These are phyloP conservation scores for Tetratostichococcus sp. DNA, from an alignment of 139 green algal genomes.

Conservation along the genomic window DNA sequence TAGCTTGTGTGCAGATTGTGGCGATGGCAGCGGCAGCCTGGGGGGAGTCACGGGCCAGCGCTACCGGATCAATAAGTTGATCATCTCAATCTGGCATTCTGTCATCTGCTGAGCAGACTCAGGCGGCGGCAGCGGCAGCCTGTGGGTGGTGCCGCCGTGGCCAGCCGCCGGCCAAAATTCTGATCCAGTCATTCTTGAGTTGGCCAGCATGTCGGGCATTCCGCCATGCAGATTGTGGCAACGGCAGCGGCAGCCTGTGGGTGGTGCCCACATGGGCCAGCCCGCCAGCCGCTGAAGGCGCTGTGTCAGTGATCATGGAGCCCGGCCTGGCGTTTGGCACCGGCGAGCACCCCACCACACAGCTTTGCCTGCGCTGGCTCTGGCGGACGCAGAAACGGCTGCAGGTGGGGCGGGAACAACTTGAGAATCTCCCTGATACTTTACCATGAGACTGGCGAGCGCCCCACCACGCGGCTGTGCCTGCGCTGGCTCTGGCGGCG, in stretches of 20 bases:
- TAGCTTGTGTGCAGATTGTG: no score
- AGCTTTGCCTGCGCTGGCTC: slow-evolving; percentile 78
- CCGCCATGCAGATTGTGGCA: background rate
- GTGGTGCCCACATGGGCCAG: slow-evolving; percentile 63
- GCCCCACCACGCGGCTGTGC: slow-evolving; percentile 86
- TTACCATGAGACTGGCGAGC: slow-evolving; percentile 89
- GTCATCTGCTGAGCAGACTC: no score
- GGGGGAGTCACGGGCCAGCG: no score
- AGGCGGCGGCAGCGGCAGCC: background rate
- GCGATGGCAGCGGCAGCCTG: no score
- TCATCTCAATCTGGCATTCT: no score
- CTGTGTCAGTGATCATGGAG: slow-evolving; percentile 64
- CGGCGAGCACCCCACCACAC: slow-evolving; percentile 86
- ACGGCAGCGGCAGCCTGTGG: slow-evolving; percentile 43
- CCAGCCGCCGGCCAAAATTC: no score
- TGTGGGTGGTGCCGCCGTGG: slow-evolving; percentile 75
- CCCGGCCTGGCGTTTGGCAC: slow-evolving; percentile 89
- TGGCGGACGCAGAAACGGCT: no score
- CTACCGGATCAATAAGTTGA: no score
- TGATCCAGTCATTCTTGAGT: no score
- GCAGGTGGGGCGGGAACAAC: no score
- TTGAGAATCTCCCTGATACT: no score
- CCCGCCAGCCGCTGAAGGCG: slow-evolving; percentile 32
- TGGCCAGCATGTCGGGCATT: no score
- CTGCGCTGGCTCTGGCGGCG: slow-evolving; percentile 25